Percentiles rank a stretch among this genome's conserved stretches.
phyloP scores from a whole-genome alignment of 2,329 filamentous ascomycete species.

The Stachybotrys elegans region DNA sequence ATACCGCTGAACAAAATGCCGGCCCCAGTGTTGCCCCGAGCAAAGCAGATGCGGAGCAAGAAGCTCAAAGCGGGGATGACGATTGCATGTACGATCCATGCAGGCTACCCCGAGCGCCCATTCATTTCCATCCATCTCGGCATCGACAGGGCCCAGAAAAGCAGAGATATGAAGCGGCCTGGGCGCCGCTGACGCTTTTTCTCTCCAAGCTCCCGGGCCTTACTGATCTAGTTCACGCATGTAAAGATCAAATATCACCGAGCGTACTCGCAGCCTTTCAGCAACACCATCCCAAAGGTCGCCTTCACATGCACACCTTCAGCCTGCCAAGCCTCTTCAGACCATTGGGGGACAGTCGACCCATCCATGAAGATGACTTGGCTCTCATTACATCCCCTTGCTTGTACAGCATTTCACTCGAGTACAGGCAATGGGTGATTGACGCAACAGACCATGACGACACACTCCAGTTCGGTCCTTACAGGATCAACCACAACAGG shows the following conservation, averaged over 20 bases:
- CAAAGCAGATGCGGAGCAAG: not conserved
- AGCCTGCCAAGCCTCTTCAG: conserved; percentile 4
- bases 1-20: no score
- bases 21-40: not conserved
- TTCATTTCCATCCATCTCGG: conserved; percentile 11
- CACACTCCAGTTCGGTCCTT: not conserved
- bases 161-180: conserved; percentile 1
- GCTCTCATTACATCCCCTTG: conserved; percentile 4
- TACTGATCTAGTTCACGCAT: conserved; percentile 4
- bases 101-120: not conserved
- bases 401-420: conserved; percentile 1
- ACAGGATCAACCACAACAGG: not conserved
- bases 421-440: not conserved
- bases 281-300: not conserved
- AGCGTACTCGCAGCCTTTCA: conserved; percentile 3
- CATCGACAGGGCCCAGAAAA: conserved; percentile 3
- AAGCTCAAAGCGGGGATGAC: not conserved
- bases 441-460: not conserved
- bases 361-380: conserved; percentile 4
- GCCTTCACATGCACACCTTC: conserved; percentile 7
- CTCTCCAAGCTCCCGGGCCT: conserved; percentile 3
- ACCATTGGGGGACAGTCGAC: not conserved
- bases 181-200: conserved; percentile 3
- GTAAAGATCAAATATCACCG: conserved; percentile 3
- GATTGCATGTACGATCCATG: not conserved